Conservation (phyloP, 345 rosid genomes). For the Eucalyptus erythrocorys region DNA sequence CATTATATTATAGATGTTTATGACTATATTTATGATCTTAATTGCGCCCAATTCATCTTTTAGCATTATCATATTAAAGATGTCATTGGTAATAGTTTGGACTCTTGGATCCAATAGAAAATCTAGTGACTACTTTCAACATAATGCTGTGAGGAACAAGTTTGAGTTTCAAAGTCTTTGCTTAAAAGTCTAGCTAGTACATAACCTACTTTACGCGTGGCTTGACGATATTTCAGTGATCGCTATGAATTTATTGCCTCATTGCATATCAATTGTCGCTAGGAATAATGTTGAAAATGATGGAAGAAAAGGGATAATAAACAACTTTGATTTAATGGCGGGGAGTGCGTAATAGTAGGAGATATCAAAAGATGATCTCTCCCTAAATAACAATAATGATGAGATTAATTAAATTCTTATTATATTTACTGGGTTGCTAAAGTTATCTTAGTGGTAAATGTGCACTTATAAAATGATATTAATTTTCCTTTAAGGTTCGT, state of each 20-base stretch:
- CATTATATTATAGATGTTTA: not conserved
- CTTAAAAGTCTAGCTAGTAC: too few species aligned
- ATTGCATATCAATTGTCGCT: too few species aligned
- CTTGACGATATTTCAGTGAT: rapidly evolving
- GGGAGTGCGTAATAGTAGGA: rapidly evolving
- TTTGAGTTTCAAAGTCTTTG: too few species aligned
- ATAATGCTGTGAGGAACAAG: too few species aligned
- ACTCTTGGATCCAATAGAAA: too few species aligned
- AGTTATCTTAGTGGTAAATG: not conserved
- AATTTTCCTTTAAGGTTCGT: not conserved
- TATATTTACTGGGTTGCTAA: not conserved
- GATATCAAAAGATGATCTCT: not conserved
- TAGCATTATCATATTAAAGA: not conserved
- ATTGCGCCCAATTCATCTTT: not conserved
- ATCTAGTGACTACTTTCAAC: not conserved
- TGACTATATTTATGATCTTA: not conserved
- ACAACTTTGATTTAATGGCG: not conserved
- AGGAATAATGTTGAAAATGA: not conserved
- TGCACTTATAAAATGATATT: rapidly evolving
- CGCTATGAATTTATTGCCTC: rapidly evolving
- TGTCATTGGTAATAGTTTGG: too few species aligned
- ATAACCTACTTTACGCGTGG: rapidly evolving
- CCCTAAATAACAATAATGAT: too few species aligned
- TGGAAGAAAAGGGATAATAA: not conserved
- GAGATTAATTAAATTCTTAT: too few species aligned